A percentile compares a stretch with the other conserved stretches of the same genome.
phyloP scores from a whole-genome alignment of 139 green algal genomes.

The Chlorella sp. region DNA sequence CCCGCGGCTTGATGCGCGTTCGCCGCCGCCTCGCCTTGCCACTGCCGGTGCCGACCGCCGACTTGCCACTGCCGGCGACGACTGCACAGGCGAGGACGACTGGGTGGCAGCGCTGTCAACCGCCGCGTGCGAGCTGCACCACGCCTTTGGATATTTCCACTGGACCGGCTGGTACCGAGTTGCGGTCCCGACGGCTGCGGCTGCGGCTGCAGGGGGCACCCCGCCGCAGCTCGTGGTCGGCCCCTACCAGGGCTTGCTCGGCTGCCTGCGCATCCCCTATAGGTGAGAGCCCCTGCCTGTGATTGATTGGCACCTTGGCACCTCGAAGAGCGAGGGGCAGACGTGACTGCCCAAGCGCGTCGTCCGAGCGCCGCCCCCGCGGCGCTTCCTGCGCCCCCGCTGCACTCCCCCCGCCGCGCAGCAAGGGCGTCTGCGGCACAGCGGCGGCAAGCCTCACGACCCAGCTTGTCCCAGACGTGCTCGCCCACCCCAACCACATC shows the following conservation, averaged over 20 bases:
- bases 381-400: not conserved
- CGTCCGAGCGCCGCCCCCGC: not conserved
- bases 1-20: not conserved
- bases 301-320: not conserved
- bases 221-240: slow-evolving; percentile 44
- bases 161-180: slow-evolving; percentile 50
- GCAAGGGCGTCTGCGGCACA: slow-evolving; percentile 59
- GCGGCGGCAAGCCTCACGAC: slow-evolving; percentile 37
- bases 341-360: not conserved
- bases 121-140: slow-evolving; percentile 51
- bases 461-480: slow-evolving; percentile 62
- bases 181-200: not conserved
- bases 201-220: not conserved
- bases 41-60: not conserved
- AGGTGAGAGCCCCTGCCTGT: not conserved
- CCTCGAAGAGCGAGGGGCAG: no score
- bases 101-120: slow-evolving; percentile 61
- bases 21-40: not conserved
- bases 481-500: slow-evolving; percentile 60
- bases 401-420: not conserved
- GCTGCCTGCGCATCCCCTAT: slow-evolving; percentile 57
- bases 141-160: slow-evolving; percentile 56
- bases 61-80: not conserved
- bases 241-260: slow-evolving; percentile 59
- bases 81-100: slow-evolving; percentile 41